Conservation (phyloP, 2,329 filamentous ascomycete species). For the Apiospora sp. region DNA sequence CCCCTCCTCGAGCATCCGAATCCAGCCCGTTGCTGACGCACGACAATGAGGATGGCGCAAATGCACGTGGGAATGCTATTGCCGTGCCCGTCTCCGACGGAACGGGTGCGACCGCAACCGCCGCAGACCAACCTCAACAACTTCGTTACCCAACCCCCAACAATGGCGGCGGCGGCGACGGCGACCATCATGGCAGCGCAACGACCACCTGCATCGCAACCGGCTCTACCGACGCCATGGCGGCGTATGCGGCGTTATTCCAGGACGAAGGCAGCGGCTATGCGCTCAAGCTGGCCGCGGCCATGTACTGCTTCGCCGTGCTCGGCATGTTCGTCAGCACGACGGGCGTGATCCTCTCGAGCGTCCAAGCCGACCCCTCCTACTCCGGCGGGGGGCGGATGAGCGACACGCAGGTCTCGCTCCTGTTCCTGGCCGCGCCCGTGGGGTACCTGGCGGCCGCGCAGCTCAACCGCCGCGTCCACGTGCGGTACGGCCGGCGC, state of each 20-base stretch:
- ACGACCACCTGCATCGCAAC: neutral
- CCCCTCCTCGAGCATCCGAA: too few species aligned
- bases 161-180: neutral
- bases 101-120: neutral
- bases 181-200: neutral
- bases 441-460: conserved; percentile 53
- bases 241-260: neutral
- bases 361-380: neutral
- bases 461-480: conserved; percentile 47
- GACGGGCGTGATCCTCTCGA: conserved; percentile 4
- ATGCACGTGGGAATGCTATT: neutral
- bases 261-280: neutral
- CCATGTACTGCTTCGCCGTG: conserved; percentile 24
- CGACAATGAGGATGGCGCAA: neutral
- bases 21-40: neutral
- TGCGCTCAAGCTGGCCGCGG: conserved; percentile 12
- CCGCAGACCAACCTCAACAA: neutral
- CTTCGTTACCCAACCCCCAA: neutral
- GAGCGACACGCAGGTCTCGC: conserved; percentile 51
- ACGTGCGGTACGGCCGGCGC: conserved; percentile 50
- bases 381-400: conserved; percentile 38
- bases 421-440: conserved; percentile 52
- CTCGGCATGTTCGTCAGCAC: conserved; percentile 19
- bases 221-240: neutral
- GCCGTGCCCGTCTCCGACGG: neutral